These are phyloP conservation scores for Neurospora sp. DNA, from an alignment of 495 filamentous ascomycete genomes.

Conservation along the genomic window DNA sequence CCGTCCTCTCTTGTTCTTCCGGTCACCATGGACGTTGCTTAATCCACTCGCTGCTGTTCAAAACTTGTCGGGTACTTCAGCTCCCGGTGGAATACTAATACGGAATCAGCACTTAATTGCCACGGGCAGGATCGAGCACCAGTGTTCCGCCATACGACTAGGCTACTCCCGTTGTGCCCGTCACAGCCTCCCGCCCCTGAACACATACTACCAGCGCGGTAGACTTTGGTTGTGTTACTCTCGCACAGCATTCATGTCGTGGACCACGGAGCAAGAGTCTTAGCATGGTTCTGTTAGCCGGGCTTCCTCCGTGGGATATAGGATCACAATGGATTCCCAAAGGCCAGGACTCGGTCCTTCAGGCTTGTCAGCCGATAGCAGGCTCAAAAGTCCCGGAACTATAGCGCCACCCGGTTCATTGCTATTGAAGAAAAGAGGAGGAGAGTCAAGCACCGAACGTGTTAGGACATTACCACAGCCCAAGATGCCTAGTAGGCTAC, in stretches of 20 bases:
- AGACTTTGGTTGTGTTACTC: slow-evolving; percentile 1
- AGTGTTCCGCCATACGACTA: slow-evolving; percentile 7
- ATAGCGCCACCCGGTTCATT: slow-evolving; percentile 4
- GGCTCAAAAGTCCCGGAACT: slow-evolving; percentile 7
- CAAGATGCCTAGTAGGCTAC: slow-evolving; percentile 24
- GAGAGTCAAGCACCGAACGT: slow-evolving; percentile 15
- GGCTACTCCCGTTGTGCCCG: slow-evolving; percentile 12
- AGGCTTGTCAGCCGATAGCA: slow-evolving; percentile 11
- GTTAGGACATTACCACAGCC: slow-evolving; percentile 21
- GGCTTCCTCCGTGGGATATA: slow-evolving; percentile 10
- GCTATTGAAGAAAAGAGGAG: slow-evolving; percentile 8
- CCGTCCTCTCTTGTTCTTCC: slow-evolving; percentile 1
- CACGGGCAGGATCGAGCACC: slow-evolving; percentile 4
- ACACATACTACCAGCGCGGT: slow-evolving; percentile 1
- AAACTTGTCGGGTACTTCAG: background rate
- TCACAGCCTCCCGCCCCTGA: slow-evolving; percentile 13
- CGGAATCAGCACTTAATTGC: slow-evolving; percentile 11
- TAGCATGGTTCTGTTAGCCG: slow-evolving; percentile 17
- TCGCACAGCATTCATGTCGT: slow-evolving; percentile 6
- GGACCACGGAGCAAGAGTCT: slow-evolving; percentile 4
- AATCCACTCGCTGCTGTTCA: background rate
- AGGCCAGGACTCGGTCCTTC: slow-evolving; percentile 12
- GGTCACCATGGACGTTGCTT: slow-evolving; percentile 7
- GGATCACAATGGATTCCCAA: slow-evolving; percentile 20
- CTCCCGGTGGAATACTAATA: slow-evolving; percentile 7